These are phyloP conservation scores for Ichthyophthirius multifiliis DNA, from an alignment of 169 alveolate genomes.

Conservation along the genomic window DNA sequence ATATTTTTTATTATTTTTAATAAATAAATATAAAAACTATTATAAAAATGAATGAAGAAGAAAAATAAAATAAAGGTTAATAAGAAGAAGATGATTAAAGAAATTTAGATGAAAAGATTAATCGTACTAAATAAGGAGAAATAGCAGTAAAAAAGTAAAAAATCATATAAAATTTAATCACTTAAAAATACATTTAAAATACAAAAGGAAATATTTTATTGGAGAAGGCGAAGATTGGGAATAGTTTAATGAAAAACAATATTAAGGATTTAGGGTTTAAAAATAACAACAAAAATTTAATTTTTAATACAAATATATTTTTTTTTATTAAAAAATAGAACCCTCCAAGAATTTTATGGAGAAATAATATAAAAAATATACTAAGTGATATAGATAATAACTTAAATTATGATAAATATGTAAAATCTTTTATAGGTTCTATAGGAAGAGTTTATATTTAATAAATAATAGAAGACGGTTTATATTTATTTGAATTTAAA, in stretches of 20 bases:
- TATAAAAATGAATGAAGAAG: no score
- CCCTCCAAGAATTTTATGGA: neutral
- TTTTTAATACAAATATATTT: neutral
- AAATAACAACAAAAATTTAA: neutral
- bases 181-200: no score
- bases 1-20: no score
- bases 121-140: no score
- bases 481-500: neutral
- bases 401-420: neutral
- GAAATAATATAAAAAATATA: neutral
- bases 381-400: neutral
- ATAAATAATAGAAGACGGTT: neutral
- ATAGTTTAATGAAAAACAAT: neutral
- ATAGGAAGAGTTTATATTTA: neutral
- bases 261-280: neutral
- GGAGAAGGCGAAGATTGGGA: neutral
- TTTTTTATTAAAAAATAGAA: neutral
- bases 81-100: no score
- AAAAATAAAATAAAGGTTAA: no score
- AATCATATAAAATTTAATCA: no score
- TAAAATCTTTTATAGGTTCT: neutral
- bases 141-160: no score
- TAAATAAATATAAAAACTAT: no score
- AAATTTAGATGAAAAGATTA: no score
- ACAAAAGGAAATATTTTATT: neutral